Base-by-base conservation (phyloP, 129 eudicot genomes). In the Helianthus tuberosus region DNA sequence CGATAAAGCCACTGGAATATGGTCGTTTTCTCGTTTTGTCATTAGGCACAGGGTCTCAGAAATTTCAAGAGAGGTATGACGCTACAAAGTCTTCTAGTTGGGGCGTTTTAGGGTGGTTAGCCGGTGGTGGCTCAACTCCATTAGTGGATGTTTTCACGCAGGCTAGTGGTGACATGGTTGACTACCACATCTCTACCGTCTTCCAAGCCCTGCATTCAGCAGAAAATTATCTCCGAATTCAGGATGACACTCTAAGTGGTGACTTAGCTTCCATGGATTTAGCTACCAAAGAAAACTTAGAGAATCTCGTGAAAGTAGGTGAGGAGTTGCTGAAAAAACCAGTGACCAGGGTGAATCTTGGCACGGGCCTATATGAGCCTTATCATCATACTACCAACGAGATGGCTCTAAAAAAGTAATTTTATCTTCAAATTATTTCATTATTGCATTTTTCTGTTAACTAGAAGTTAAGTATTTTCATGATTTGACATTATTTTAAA, bases 41-140 rank as follows among this genome's bases (percentile, higher is more conserved):
- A 9, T 55, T 55, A 23, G 62, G 62, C 32, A 55, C 62, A 20
- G 62, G 62, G 20, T 20, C 62, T 17, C 62, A 27, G 36, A 55
- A 55, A 23, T 55, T 55, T 20, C n/a, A 55, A 55, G 62, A 55
- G 62, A 55, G 20, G 36, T 55, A 55, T 8, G 62, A 55, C 11
- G 62, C 62, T 20, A 55, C 62, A 55, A 20, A 9, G 62, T 55
- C 62, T 20, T 55, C 35, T 17, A 55, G 62, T 55, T 55, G 62
- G 62, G 62, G 62, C 14, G 36, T 55, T 55, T 20, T 55, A 55
- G 62, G 62, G 35, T 55, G 62, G 62, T 7, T 55, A 4, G 35
- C 62, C 4, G 62, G 62, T 9, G 62, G 62, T 8, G 62, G 62
- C 32, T 55, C 62, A 1, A 55, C 62, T 55, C 62, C 62, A 2